Evolutionary conservation across 495 filamentous ascomycete genomes (phyloP), one percentile per base, ranked within the genome.

Genomic region (Aspergillus steynii): DNA sequence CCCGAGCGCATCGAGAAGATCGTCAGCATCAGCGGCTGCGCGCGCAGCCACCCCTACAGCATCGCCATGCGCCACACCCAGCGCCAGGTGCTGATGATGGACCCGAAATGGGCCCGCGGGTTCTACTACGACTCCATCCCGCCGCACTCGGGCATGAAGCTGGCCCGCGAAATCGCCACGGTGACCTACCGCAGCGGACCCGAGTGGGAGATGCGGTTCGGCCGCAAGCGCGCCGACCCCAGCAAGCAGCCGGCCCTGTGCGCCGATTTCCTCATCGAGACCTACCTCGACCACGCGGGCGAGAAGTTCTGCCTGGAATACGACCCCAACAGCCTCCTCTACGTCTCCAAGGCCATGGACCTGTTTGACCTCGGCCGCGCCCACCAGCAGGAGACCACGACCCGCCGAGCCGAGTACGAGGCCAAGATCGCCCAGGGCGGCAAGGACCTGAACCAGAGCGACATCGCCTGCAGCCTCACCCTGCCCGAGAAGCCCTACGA

Each of bases 281-380:
- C 95, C 0, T 99, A 99, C 69, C 85, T 99, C 32, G 95, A 99
- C 73, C 95, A 99, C 68, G 96, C 95, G 2, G 95, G 95, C 49
- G 95, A 99, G 80, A 99, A 99, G 73, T 99, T 96, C 74, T 97
- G 92, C 73, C 82, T 99, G n/a, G 92, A 95, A 60, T 98, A 97
- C 71, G 95, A 99, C 68, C 86, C 95, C 25, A 99, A 99, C 77
- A 96, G 92, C 71, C 81, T 98, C 9, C 82, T 99, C 31, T 99
- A 99, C 71, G 89, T 98, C 32, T 96, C 91, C 66, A 99, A 99
- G 75, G 96, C 96, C 12, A 99, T 99, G 95, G 95, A 98, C 67
- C 82, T 98, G 12, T 99, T 99, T 71, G 95, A 99, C 70, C 84
- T 99, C 0, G 94, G 95, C 37, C 74, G 76, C 45, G 79, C 82